These are phyloP conservation scores for Epichloe baconii DNA, from an alignment of 2,329 filamentous ascomycete species.

Conservation along the genomic window DNA sequence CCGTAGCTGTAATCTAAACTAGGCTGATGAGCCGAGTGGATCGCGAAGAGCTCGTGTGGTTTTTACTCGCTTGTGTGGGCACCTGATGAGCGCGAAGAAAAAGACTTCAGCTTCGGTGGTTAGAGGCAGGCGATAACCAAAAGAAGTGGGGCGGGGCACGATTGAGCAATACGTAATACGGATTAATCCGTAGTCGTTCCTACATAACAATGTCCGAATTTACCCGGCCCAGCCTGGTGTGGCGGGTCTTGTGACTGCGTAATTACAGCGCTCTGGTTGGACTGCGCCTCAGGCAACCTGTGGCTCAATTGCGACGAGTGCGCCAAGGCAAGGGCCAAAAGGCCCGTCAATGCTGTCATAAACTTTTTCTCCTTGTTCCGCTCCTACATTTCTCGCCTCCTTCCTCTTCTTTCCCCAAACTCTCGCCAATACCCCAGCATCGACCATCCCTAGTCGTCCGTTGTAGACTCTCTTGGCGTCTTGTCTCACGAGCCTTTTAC, in stretches of 20 bases:
- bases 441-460: constrained; percentile 4
- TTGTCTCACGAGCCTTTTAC: constrained; percentile 6
- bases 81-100: too few relatives aligned
- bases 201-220: constrained; percentile 19
- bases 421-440: constrained; percentile 1
- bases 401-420: constrained; percentile 8
- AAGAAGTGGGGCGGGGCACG: too few relatives aligned
- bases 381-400: constrained; percentile 10
- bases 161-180: too few relatives aligned
- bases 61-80: too few relatives aligned
- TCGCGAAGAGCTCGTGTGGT: not conserved
- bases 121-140: too few relatives aligned
- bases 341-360: constrained; percentile 27
- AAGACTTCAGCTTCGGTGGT: too few relatives aligned
- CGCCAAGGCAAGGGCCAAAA: not conserved
- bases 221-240: constrained; percentile 17
- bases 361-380: constrained; percentile 14
- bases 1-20: too few relatives aligned
- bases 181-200: too few relatives aligned
- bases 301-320: constrained; percentile 15
- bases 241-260: constrained; percentile 14
- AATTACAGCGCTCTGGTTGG: constrained; percentile 27
- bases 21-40: not conserved
- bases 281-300: constrained; percentile 14
- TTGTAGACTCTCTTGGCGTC: not conserved